Evolutionary conservation across 2,329 filamentous ascomycete species (phyloP).

Genomic region (Trichoderma semiorbis): DNA sequence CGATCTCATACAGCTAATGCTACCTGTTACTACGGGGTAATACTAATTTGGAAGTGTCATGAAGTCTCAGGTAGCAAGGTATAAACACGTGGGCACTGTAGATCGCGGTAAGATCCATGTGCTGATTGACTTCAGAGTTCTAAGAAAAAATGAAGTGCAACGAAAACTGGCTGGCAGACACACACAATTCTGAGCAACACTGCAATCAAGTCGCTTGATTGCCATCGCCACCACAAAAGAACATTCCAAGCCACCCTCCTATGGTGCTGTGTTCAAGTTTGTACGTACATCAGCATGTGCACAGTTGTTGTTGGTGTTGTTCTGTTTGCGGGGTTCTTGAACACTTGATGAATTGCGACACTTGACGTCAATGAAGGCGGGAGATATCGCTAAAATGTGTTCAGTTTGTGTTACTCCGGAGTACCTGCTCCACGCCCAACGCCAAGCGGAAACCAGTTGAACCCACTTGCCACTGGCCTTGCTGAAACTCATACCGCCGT

Average conservation of each 20-base stretch:
- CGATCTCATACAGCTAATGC: neutral
- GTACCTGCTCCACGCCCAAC: neutral
- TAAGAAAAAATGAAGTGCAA: neutral
- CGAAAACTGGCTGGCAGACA: neutral
- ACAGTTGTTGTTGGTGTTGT: neutral
- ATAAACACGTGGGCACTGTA: neutral
- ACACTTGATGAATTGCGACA: neutral
- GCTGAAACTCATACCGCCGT: conserved; percentile 8
- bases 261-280: neutral
- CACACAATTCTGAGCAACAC: neutral
- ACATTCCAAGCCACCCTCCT: neutral
- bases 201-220: neutral
- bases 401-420: neutral
- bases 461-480: neutral
- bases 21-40: too few species aligned
- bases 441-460: neutral
- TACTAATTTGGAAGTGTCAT: too few species aligned
- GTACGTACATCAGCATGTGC: neutral
- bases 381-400: neutral
- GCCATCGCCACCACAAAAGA: neutral
- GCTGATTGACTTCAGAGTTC: neutral
- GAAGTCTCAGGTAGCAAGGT: neutral
- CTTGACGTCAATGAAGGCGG: neutral
- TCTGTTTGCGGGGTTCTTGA: neutral
- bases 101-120: too few species aligned